phyloP scores from a whole-genome alignment of 108 stramenopile genomes.

The Cyclostephanos invisitatus region DNA sequence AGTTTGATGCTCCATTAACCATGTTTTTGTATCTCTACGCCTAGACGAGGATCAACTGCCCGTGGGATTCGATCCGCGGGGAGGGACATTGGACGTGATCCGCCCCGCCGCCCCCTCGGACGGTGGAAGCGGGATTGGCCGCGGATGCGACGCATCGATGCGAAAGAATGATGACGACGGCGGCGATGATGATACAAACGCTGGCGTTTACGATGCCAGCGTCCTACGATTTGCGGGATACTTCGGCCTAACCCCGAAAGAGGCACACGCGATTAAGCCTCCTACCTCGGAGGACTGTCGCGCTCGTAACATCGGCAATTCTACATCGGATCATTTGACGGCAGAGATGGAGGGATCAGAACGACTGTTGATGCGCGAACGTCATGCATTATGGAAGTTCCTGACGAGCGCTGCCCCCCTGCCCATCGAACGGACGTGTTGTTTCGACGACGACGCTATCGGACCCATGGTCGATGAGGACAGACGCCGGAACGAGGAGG shows the following conservation, averaged over 20 bases:
- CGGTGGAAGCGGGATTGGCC: neutral
- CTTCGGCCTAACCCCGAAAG: slow-evolving; percentile 53
- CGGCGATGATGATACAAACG: neutral
- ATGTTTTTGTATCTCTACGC: no score
- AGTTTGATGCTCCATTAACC: no score
- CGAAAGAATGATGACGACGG: slow-evolving; percentile 3
- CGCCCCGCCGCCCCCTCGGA: slow-evolving; percentile 21
- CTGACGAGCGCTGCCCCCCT: slow-evolving; percentile 33
- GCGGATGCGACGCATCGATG: neutral
- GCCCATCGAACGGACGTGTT: slow-evolving; percentile 19
- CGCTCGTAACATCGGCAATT: neutral
- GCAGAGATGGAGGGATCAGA: neutral
- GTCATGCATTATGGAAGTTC: slow-evolving; percentile 45
- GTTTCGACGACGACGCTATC: slow-evolving; percentile 5
- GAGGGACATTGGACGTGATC: slow-evolving; percentile 70
- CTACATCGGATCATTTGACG: neutral
- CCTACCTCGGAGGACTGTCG: neutral
- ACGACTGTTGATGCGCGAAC: slow-evolving; percentile 10
- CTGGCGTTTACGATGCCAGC: slow-evolving; percentile 8
- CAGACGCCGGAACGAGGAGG: slow-evolving; percentile 27
- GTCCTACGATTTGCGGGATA: slow-evolving; percentile 34
- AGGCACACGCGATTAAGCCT: slow-evolving; percentile 46
- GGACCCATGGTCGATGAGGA: slow-evolving; percentile 17
- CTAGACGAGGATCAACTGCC: slow-evolving; percentile 80
- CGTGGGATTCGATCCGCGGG: slow-evolving; percentile 84